phyloP scores from a whole-genome alignment of 306 rosid genomes.

The Acacia crassicarpa region DNA sequence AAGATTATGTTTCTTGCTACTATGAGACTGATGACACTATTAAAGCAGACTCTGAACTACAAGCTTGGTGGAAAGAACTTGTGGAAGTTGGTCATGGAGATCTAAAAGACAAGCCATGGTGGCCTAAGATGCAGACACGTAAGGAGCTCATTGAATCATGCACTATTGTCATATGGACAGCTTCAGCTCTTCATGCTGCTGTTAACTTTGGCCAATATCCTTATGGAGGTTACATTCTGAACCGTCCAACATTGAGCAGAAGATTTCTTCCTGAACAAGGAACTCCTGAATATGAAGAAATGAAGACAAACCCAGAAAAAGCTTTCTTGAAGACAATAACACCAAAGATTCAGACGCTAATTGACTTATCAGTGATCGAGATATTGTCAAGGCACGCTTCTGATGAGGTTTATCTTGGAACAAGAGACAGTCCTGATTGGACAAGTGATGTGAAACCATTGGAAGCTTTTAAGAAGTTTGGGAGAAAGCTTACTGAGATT shows the following conservation, averaged over 20 bases:
- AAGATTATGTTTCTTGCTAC: conserved; percentile 45
- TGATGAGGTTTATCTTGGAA: conserved; percentile 56
- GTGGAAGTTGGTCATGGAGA: conserved; percentile 62
- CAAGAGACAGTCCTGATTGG: conserved; percentile 39
- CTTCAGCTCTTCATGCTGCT: conserved; percentile 76
- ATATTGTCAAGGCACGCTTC: conserved; percentile 67
- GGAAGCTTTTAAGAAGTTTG: conserved; percentile 35
- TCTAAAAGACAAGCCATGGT: conserved; percentile 51
- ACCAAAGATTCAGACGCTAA: conserved; percentile 47
- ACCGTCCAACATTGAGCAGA: conserved; percentile 60
- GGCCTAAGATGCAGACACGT: conserved; percentile 56
- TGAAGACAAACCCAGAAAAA: conserved; percentile 42
- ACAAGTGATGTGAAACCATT: conserved; percentile 25
- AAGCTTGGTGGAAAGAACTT: conserved; percentile 75
- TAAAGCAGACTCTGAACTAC: conserved; percentile 30
- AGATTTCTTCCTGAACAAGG: conserved; percentile 56
- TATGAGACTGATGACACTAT: background rate
- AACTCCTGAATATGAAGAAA: conserved; percentile 47
- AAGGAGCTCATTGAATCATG: conserved; percentile 43
- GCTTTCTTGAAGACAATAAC: conserved; percentile 57
- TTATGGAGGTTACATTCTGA: conserved; percentile 63
- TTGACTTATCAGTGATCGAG: conserved; percentile 56
- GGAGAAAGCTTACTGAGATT: conserved; percentile 25
- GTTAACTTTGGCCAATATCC: conserved; percentile 67
- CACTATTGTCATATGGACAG: conserved; percentile 56